phyloP scores from a whole-genome alignment of 257 asterid genomes.

The Buddleja alternifolia region DNA sequence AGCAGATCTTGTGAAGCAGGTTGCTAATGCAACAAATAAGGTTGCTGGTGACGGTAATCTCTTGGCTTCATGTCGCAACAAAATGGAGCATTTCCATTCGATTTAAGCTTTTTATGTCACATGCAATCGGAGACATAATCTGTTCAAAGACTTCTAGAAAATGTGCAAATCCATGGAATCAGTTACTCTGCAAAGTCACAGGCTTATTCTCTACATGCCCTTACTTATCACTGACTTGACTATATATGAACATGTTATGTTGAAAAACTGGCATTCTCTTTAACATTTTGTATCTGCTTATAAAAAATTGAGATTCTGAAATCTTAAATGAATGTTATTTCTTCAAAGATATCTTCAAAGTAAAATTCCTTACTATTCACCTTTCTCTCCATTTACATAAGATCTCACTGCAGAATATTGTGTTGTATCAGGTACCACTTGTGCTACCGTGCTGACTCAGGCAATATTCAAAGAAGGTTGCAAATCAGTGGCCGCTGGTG shows the following conservation, averaged over 20 bases:
- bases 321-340: slow-evolving; percentile 6
- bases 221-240: not conserved
- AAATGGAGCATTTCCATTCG: slow-evolving; percentile 5
- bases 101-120: not conserved
- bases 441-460: slow-evolving; percentile 92
- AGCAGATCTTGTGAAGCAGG: slow-evolving; percentile 92
- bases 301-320: slow-evolving; percentile 7
- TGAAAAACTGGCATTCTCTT: not conserved
- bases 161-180: not conserved
- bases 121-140: not conserved
- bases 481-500: slow-evolving; percentile 85
- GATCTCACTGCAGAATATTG: slow-evolving; percentile 32
- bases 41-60: slow-evolving; percentile 92
- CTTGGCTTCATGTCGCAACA: slow-evolving; percentile 28
- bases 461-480: slow-evolving; percentile 90
- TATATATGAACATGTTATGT: not conserved
- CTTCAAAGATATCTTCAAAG: not conserved
- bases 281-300: not conserved
- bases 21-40: slow-evolving; percentile 81
- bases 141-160: slow-evolving; percentile 1
- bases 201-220: slow-evolving; percentile 1
- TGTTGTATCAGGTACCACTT: slow-evolving; percentile 78
- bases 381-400: slow-evolving; percentile 3
- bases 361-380: slow-evolving; percentile 16
- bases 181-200: not conserved